Percentiles rank a stretch among this genome's conserved stretches.
phyloP scores from a whole-genome alignment of 257 asterid species.

The Lavandula angustifolia region DNA sequence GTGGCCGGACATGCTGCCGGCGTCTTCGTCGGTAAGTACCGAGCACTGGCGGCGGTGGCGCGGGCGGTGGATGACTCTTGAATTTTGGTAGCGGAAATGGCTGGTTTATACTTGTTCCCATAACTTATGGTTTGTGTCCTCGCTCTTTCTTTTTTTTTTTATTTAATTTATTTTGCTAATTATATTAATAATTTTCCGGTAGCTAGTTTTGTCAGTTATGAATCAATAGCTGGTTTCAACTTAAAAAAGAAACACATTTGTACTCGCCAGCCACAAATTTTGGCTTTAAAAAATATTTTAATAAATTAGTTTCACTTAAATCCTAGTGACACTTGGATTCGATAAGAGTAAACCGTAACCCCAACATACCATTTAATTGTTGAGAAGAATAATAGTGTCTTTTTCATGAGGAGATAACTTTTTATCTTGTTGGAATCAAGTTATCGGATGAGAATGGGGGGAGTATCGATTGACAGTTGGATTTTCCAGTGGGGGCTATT shows the following conservation, averaged over 20 bases:
- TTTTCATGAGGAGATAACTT: slow-evolving; percentile 24
- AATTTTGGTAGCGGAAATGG: neutral
- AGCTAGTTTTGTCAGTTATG: too few species aligned
- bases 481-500: neutral
- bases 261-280: too few species aligned
- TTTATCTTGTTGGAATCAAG: slow-evolving; percentile 30
- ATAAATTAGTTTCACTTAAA: too few species aligned
- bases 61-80: neutral
- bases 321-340: too few species aligned
- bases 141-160: neutral
- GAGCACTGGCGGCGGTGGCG: slow-evolving; percentile 27
- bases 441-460: slow-evolving; percentile 22
- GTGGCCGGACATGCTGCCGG: slow-evolving; percentile 66
- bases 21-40: slow-evolving; percentile 40
- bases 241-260: too few species aligned
- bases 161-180: too few species aligned
- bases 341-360: too few species aligned
- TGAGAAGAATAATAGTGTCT: slow-evolving; percentile 22
- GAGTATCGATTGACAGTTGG: slow-evolving; percentile 6
- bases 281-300: too few species aligned
- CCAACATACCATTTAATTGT: too few species aligned
- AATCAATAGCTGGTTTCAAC: too few species aligned
- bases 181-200: neutral
- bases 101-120: neutral
- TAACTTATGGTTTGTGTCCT: neutral